phyloP scores from a whole-genome alignment of 805 yeast species.

The Spathaspora gorwiae region DNA sequence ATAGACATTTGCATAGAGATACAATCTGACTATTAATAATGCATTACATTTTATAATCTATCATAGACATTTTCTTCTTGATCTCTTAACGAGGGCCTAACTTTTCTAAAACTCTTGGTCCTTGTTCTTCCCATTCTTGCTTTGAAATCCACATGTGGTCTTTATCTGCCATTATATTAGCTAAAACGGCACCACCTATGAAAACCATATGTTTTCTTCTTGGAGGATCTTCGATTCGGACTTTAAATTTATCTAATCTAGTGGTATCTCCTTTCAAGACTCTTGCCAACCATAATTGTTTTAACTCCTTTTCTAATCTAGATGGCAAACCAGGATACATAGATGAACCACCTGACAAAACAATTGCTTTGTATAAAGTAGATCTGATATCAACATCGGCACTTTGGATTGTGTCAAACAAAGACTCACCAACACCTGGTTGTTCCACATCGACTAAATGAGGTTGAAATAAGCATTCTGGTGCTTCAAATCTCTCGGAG shows the following conservation, averaged over 20 bases:
- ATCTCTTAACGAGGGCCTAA: slow-evolving; percentile 77
- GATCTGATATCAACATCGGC: slow-evolving; percentile 94
- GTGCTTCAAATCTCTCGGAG: slow-evolving; percentile 93
- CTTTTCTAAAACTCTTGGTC: slow-evolving; percentile 77
- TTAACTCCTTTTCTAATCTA: slow-evolving; percentile 89
- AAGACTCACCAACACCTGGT: slow-evolving; percentile 91
- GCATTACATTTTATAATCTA: background rate
- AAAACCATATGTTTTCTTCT: slow-evolving; percentile 98
- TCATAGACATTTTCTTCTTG: background rate
- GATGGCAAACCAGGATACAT: slow-evolving; percentile 99
- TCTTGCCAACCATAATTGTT: slow-evolving; percentile 90
- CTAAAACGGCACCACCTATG: slow-evolving; percentile 97
- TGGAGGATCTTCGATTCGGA: slow-evolving; percentile 97
- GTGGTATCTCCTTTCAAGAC: slow-evolving; percentile 85
- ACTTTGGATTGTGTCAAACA: slow-evolving; percentile 87
- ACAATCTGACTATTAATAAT: background rate
- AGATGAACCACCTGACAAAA: slow-evolving; percentile 94
- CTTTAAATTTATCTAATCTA: slow-evolving; percentile 86
- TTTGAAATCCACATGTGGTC: slow-evolving; percentile 97
- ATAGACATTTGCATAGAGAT: background rate
- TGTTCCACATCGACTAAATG: slow-evolving; percentile 92
- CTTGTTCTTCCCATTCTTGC: slow-evolving; percentile 97
- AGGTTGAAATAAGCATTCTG: slow-evolving; percentile 96
- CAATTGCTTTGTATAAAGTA: slow-evolving; percentile 85
- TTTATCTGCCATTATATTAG: slow-evolving; percentile 96